Conservation (phyloP, 208 protist species). For the Leishmania arabica region DNA sequence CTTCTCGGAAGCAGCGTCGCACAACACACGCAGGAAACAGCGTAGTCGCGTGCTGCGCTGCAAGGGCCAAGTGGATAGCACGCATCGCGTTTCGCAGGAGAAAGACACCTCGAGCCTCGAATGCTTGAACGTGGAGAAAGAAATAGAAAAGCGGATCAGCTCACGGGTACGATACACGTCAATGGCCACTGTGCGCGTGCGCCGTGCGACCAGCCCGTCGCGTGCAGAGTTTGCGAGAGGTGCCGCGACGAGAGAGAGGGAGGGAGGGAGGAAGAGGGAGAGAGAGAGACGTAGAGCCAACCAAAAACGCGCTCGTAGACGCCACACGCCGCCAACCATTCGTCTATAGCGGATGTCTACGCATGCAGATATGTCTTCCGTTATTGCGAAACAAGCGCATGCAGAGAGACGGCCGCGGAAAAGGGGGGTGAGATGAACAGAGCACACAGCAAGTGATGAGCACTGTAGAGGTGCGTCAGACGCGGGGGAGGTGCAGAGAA, state of each 20-base stretch:
- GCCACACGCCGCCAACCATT: not conserved
- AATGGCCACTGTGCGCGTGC: not conserved
- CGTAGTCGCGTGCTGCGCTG: not conserved
- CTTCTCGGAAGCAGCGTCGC: not conserved
- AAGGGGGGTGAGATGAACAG: not conserved
- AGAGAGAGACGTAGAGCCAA: not conserved
- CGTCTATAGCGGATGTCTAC: not conserved
- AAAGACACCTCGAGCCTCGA: not conserved
- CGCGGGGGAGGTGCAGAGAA: not conserved
- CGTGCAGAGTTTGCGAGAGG: not conserved
- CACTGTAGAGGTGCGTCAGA: not conserved
- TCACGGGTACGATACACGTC: not conserved
- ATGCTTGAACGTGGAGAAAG: not conserved
- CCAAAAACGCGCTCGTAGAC: not conserved
- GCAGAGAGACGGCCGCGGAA: too few relatives aligned
- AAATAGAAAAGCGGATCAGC: not conserved
- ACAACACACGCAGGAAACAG: not conserved
- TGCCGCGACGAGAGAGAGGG: not conserved
- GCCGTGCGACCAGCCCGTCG: not conserved
- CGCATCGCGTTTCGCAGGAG: not conserved
- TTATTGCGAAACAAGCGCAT: too few relatives aligned
- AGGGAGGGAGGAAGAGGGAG: not conserved
- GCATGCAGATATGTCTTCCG: not conserved
- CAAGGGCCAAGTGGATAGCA: not conserved
- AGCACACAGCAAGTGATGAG: not conserved